Percentiles rank a stretch among this genome's conserved stretches.
Conservation (phyloP, 2,329 filamentous ascomycete species). For the Pseudogymnoascus sp. region DNA sequence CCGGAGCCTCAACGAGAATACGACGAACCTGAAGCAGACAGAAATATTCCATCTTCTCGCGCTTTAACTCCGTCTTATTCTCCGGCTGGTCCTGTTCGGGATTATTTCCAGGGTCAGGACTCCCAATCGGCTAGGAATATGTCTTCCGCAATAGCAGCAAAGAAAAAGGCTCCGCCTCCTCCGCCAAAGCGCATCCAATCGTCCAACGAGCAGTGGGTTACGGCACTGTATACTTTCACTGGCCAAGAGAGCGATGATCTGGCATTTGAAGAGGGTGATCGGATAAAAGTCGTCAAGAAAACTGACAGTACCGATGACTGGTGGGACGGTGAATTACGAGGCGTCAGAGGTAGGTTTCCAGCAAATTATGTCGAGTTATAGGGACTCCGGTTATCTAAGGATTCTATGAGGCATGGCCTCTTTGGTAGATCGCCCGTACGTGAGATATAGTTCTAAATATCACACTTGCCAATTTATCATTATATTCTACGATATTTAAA, state of each 20-base stretch:
- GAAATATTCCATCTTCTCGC: not conserved
- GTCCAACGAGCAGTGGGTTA: constrained; percentile 47
- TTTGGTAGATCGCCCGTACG: not conserved
- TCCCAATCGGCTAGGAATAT: not conserved
- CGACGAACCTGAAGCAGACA: not conserved
- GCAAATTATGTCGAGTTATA: constrained; percentile 55
- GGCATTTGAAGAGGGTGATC: constrained; percentile 66
- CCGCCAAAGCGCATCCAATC: constrained; percentile 52
- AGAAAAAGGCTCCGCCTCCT: constrained; percentile 71
- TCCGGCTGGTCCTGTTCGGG: constrained; percentile 20
- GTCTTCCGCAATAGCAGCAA: constrained; percentile 31
- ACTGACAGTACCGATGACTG: constrained; percentile 76
- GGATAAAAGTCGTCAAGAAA: constrained; percentile 68
- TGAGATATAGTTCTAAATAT: not conserved
- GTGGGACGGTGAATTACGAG: constrained; percentile 74
- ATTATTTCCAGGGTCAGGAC: constrained; percentile 22
- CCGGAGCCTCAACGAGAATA: constrained; percentile 1
- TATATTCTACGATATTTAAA: not conserved
- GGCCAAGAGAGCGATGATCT: constrained; percentile 64
- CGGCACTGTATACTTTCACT: constrained; percentile 66
- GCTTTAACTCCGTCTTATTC: constrained; percentile 15
- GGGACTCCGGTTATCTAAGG: not conserved
- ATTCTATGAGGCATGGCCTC: not conserved
- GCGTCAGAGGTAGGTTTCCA: constrained; percentile 63
- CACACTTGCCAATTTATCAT: not conserved